These are phyloP conservation scores for Beauveria scarabaeidicola DNA, from an alignment of 2,329 filamentous ascomycete genomes.

Conservation along the genomic window DNA sequence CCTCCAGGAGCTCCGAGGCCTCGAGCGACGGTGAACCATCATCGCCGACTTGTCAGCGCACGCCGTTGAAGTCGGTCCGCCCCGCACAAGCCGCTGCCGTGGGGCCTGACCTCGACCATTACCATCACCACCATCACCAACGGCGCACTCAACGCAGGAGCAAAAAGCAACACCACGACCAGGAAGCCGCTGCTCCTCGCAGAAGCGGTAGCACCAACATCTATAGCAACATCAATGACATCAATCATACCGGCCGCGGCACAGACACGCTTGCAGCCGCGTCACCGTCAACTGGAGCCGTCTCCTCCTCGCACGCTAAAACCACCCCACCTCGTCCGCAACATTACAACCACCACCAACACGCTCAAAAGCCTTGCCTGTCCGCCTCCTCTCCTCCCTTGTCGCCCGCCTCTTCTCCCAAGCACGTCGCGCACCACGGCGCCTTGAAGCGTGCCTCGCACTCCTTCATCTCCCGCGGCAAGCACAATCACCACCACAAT, in stretches of 20 bases:
- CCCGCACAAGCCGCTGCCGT: slow-evolving; percentile 6
- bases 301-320: not conserved
- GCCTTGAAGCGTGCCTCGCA: slow-evolving; percentile 12
- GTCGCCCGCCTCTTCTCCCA: slow-evolving; percentile 6
- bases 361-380: slow-evolving; percentile 5
- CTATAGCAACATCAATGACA: not conserved
- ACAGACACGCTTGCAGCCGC: not conserved
- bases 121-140: not conserved
- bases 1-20: not conserved
- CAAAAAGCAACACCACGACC: not conserved
- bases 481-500: not conserved
- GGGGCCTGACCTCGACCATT: not conserved
- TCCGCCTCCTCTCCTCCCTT: slow-evolving; percentile 4
- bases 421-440: not conserved
- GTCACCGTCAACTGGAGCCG: not conserved
- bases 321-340: not conserved
- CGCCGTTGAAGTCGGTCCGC: slow-evolving; percentile 3
- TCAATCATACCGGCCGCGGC: not conserved
- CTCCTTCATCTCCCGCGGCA: slow-evolving; percentile 8
- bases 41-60: not conserved
- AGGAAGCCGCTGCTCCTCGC: not conserved
- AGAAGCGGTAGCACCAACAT: not conserved
- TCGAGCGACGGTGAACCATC: not conserved
- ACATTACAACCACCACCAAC: slow-evolving; percentile 1
- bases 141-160: not conserved